Evolutionary conservation across 2,329 filamentous ascomycete species (phyloP).

Genomic region (Rhytidhysteron rufulum): DNA sequence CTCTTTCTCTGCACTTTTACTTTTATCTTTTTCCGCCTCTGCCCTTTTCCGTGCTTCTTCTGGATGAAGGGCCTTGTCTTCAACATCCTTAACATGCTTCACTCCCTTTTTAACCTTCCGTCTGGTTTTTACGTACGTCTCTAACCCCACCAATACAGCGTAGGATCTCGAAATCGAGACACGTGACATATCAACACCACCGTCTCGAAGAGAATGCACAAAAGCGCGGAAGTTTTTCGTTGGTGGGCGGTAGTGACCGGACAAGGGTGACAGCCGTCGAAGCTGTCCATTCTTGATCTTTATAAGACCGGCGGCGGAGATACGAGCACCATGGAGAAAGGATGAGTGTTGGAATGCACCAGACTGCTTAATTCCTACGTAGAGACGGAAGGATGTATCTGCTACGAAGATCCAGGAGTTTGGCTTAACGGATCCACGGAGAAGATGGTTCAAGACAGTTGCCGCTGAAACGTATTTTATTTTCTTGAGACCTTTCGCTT

Average conservation of each 20-base stretch:
- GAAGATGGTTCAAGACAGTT: conserved; percentile 72
- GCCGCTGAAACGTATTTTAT: conserved; percentile 66
- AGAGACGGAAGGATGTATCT: conserved; percentile 79
- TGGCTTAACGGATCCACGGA: conserved; percentile 74
- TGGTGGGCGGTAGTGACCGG: conserved; percentile 81
- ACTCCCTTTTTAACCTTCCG: conserved; percentile 57
- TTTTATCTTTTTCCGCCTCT: conserved; percentile 54
- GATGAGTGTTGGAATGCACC: conserved; percentile 90
- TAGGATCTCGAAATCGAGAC: conserved; percentile 80
- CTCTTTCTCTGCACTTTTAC: conserved; percentile 58
- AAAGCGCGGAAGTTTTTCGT: conserved; percentile 80
- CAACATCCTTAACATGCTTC: conserved; percentile 49
- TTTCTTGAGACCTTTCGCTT: conserved; percentile 58
- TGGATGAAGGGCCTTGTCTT: conserved; percentile 59
- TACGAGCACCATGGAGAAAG: conserved; percentile 78
- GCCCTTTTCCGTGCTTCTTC: conserved; percentile 50
- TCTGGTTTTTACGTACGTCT: conserved; percentile 70
- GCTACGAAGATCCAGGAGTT: conserved; percentile 92
- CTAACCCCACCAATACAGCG: conserved; percentile 75
- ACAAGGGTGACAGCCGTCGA: conserved; percentile 63
- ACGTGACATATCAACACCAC: conserved; percentile 73
- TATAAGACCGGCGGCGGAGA: conserved; percentile 78
- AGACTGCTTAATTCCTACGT: conserved; percentile 84
- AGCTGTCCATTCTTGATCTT: conserved; percentile 79
- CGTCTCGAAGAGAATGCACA: conserved; percentile 66